phyloP scores from a whole-genome alignment of 169 alveolate species.

The Theileria equi region DNA sequence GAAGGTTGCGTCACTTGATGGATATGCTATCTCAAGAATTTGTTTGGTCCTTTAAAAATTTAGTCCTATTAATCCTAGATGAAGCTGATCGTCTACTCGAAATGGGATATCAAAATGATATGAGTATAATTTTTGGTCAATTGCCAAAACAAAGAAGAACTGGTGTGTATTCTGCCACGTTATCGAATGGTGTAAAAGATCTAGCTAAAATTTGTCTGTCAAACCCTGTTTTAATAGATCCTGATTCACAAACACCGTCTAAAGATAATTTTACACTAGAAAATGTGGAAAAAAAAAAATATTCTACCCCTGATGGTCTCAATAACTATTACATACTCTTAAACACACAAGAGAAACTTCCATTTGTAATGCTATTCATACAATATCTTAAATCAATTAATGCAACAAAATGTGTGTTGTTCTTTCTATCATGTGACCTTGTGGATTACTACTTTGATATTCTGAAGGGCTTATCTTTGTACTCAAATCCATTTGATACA shows the following conservation, averaged over 20 bases:
- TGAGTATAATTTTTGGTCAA: slow-evolving; percentile 74
- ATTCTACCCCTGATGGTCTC: slow-evolving; percentile 44
- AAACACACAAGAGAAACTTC: slow-evolving; percentile 45
- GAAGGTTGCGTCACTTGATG: slow-evolving; percentile 53
- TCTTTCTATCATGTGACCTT: slow-evolving; percentile 70
- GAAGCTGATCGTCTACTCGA: slow-evolving; percentile 93
- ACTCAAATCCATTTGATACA: not conserved
- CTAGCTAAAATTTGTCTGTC: slow-evolving; percentile 33
- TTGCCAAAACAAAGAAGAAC: slow-evolving; percentile 93
- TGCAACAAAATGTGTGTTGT: slow-evolving; percentile 58
- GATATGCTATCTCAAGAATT: slow-evolving; percentile 34
- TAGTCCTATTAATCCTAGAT: slow-evolving; percentile 77
- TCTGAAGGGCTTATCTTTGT: slow-evolving; percentile 9
- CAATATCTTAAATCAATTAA: slow-evolving; percentile 14
- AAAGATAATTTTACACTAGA: not conserved
- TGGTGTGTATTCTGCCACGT: slow-evolving; percentile 92
- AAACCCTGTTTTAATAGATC: slow-evolving; percentile 37
- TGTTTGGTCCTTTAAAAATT: slow-evolving; percentile 60
- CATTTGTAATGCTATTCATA: slow-evolving; percentile 29
- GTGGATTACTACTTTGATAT: slow-evolving; percentile 63
- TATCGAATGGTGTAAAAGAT: slow-evolving; percentile 21
- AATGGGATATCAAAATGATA: slow-evolving; percentile 85
- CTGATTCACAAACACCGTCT: slow-evolving; percentile 1
- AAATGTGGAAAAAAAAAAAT: not conserved
- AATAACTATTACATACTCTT: slow-evolving; percentile 45